Percentiles rank a stretch among this genome's conserved stretches.
phyloP scores from a whole-genome alignment of 257 asterid genomes.

The Solanum arcanum region DNA sequence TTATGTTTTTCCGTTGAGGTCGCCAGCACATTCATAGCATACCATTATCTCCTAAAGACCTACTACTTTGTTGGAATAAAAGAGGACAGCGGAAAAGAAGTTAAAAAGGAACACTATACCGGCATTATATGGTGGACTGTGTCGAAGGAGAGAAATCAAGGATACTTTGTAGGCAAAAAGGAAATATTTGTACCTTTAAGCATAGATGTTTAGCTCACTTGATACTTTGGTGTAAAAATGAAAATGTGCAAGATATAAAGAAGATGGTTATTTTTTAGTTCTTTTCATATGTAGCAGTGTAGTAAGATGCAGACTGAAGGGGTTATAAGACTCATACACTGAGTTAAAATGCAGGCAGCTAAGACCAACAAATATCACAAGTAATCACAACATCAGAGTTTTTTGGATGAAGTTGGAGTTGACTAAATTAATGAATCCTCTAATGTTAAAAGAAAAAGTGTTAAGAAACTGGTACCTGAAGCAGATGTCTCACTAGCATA shows the following conservation, averaged over 20 bases:
- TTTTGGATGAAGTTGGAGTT: not conserved
- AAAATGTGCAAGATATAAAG: not conserved
- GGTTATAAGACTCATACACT: not conserved
- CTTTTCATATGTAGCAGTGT: not conserved
- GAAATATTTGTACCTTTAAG: not conserved
- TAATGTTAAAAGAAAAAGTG: not conserved
- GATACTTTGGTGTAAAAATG: not conserved
- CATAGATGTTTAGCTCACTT: not conserved
- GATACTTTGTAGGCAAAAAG: not conserved
- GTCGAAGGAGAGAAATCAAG: not conserved
- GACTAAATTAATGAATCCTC: not conserved
- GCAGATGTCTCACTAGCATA: conserved; percentile 25
- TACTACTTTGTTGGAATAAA: not conserved
- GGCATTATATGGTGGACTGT: not conserved
- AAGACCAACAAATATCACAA: not conserved
- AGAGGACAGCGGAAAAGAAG: not conserved
- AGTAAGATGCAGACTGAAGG: not conserved
- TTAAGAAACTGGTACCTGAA: conserved; percentile 31
- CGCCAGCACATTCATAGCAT: not conserved
- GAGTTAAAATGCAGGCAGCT: not conserved
- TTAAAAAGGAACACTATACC: not conserved
- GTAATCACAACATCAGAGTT: not conserved
- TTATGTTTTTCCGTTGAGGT: not conserved
- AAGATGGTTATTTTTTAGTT: not conserved
- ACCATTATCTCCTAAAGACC: not conserved